Evolutionary conservation across 202 grass and related monocot genomes (phyloP).

Genomic region (Zoysia matrella): DNA sequence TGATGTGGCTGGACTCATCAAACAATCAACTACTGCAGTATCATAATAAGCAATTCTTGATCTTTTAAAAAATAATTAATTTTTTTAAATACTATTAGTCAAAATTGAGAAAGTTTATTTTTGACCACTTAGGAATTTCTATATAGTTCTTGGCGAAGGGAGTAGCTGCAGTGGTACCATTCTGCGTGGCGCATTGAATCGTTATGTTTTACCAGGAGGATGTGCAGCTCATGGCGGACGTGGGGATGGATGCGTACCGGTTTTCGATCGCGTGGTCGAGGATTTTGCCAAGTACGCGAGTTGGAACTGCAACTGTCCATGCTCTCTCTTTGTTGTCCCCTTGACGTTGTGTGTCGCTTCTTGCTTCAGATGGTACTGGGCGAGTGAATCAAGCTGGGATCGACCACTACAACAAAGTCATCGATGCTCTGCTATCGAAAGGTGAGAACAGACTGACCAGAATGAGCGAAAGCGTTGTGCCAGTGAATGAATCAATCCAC

Average conservation of each 20-base stretch:
- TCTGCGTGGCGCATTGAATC: background rate
- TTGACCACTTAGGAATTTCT: no score
- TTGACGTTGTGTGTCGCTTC: background rate
- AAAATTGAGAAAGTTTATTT: no score
- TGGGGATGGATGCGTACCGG: constrained; percentile 97
- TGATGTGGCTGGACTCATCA: no score
- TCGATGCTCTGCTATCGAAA: constrained; percentile 80
- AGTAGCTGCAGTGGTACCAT: no score
- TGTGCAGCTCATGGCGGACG: constrained; percentile 82
- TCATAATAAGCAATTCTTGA: no score
- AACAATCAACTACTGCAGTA: no score
- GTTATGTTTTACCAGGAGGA: constrained; percentile 64
- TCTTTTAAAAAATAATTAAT: no score
- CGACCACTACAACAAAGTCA: constrained; percentile 92
- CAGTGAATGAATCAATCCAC: background rate
- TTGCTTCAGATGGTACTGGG: constrained; percentile 68
- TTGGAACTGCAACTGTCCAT: background rate
- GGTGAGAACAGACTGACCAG: constrained; percentile 37
- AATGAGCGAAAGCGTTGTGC: background rate
- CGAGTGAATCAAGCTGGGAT: constrained; percentile 84
- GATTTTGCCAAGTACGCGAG: constrained; percentile 75
- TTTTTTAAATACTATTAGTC: no score
- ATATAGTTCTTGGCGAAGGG: no score
- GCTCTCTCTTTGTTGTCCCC: no score
- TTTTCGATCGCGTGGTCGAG: constrained; percentile 94